Base-by-base conservation (phyloP, 2,329 filamentous ascomycete species). In the Colletotrichum theobromicola region DNA sequence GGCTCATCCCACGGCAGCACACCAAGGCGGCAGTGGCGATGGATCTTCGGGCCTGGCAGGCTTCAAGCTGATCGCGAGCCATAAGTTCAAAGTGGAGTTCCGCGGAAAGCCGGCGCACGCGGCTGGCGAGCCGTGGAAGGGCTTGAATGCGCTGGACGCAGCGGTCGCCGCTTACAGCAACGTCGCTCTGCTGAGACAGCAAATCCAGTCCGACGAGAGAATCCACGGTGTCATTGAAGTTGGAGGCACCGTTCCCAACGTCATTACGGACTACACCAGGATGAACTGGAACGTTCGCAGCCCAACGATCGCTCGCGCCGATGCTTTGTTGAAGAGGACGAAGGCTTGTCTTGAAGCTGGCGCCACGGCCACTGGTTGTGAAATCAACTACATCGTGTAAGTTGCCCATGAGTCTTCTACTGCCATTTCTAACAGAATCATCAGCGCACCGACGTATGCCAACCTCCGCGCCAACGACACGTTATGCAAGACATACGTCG, bases 391-490 rank as follows among this genome's bases (percentile, higher is more conserved):
- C 37, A 82, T 82, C 21, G 62, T 75, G 84, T 85, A 74, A 79
- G 82, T 78, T 2, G 4, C n/a, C 24, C 13, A 34, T 6, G 10
- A 16, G 18, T 7, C 26, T 7, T 12, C 26, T 16, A 9, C 7
- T 7, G 21, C 8, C 16, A 10, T 7, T 8, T 2, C 10, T 65
- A 13, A 46, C 21, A 16, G 8, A 10, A 18, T 5, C 35, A 15
- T 26, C n/a, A 84, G 82, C 8, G 76, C 80, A 6, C 82, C 81
- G 5, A 81, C 82, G 2, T 90, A 89, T 66, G 83, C 83, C 15
- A 85, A 89, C 70, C 80, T 90, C 21, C 83, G 85, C 26, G 79
- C 84, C 8, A 90, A 89, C 71, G 79, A 83, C 7, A 81, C 85
- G 0, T 80, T 90, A 0, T 88, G 87, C 77, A 81, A 83, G 60